These are phyloP conservation scores for Sugiyamaella grinbergsii DNA, from an alignment of 1,139 yeast species.

Conservation along the genomic window DNA sequence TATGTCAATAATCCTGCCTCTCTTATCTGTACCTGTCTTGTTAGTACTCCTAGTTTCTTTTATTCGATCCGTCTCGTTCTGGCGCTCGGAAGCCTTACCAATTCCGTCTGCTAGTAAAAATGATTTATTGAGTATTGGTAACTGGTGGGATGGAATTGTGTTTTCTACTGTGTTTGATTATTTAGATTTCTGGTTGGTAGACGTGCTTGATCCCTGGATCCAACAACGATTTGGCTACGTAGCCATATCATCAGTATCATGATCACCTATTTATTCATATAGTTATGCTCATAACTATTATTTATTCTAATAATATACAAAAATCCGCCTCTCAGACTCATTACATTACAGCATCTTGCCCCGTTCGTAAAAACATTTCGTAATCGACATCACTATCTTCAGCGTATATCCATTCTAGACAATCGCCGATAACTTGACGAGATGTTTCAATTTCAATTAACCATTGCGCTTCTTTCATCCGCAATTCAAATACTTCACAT, in stretches of 20 bases:
- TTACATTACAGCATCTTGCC: not conserved
- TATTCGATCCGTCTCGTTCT: not conserved
- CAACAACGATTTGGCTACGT: constrained; percentile 5
- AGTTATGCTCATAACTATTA: not conserved
- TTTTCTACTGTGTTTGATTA: not conserved
- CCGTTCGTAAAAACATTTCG: constrained; percentile 7
- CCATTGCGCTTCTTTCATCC: constrained; percentile 64
- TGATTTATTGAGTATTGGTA: not conserved
- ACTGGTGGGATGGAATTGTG: constrained; percentile 17
- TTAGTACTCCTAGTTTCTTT: not conserved
- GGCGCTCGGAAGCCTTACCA: not conserved
- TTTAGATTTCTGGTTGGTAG: constrained; percentile 4
- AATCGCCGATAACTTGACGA: constrained; percentile 39
- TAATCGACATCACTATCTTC: constrained; percentile 35
- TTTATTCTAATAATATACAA: constrained; percentile 1
- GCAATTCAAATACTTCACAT: constrained; percentile 65
- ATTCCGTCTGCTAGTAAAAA: not conserved
- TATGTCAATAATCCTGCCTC: not conserved
- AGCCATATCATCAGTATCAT: constrained; percentile 7
- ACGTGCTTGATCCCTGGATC: constrained; percentile 11
- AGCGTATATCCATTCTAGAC: constrained; percentile 41
- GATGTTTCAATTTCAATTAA: constrained; percentile 60
- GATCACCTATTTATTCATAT: constrained; percentile 2
- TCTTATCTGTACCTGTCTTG: not conserved
- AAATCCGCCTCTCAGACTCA: no score